A percentile compares a stretch with the other conserved stretches of the same genome.
These are phyloP conservation scores for Daldinia eschscholtzii DNA, from an alignment of 2,329 filamentous ascomycete genomes.

Conservation along the genomic window DNA sequence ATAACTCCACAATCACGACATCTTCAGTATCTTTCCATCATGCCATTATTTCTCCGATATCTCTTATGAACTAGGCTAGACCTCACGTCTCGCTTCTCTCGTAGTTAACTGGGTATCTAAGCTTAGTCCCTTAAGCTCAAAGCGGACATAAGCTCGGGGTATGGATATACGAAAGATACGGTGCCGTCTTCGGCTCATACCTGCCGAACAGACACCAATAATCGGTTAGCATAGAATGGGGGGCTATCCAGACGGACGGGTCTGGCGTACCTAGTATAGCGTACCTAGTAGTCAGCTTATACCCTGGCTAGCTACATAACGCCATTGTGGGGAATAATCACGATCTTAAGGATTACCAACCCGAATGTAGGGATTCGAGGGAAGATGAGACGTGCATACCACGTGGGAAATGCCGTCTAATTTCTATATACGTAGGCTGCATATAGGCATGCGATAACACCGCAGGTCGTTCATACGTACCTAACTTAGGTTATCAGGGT, in stretches of 20 bases:
- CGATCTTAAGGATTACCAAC: neutral
- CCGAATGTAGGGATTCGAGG: constrained; percentile 15
- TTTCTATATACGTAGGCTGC: neutral
- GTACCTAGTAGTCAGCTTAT: neutral
- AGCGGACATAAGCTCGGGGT: neutral
- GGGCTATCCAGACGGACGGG: constrained; percentile 14
- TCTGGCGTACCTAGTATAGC: neutral
- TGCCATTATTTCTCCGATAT: constrained; percentile 8
- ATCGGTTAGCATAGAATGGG: constrained; percentile 7
- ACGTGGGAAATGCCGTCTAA: constrained; percentile 15
- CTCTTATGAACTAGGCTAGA: neutral
- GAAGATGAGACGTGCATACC: constrained; percentile 10
- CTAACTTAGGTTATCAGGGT: neutral
- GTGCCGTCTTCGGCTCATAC: constrained; percentile 13
- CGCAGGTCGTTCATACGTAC: neutral
- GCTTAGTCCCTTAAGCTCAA: neutral
- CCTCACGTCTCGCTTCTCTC: neutral
- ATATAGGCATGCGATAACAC: neutral
- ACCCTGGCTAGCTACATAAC: constrained; percentile 22
- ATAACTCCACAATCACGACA: constrained; percentile 32
- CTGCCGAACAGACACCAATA: constrained; percentile 8
- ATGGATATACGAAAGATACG: neutral
- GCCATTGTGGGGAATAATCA: constrained; percentile 28
- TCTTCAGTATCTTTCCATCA: constrained; percentile 7
- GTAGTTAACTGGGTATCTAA: too few relatives aligned